Evolutionary conservation across 129 eudicot species (phyloP).

Genomic region (Arctium lappa): DNA sequence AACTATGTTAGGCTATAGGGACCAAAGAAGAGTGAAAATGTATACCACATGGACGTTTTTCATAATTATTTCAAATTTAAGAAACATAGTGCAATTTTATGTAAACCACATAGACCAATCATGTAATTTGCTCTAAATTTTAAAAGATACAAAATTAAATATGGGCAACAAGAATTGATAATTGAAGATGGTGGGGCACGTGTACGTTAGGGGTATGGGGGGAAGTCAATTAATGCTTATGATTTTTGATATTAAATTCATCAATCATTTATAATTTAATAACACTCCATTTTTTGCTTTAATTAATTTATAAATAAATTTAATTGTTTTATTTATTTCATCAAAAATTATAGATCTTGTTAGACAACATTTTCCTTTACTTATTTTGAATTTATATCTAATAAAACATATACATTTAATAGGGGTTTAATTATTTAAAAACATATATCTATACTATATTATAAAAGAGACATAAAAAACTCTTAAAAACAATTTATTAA

Average conservation of each 20-base stretch:
- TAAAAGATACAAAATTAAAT: neutral
- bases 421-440: no score
- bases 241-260: constrained; percentile 12
- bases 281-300: neutral
- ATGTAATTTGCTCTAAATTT: neutral
- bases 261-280: constrained; percentile 7
- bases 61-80: no score
- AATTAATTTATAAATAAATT: neutral
- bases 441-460: no score
- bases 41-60: no score
- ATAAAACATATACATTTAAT: neutral
- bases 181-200: constrained; percentile 36
- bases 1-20: no score
- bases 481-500: no score
- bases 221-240: constrained; percentile 15
- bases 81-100: no score
- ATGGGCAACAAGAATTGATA: constrained; percentile 19
- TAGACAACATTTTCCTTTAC: neutral
- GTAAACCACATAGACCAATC: no score
- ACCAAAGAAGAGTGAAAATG: no score
- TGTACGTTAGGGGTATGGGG: constrained; percentile 29
- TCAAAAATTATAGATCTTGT: neutral
- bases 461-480: no score
- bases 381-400: neutral
- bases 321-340: neutral